Base-by-base conservation (phyloP, 2,329 filamentous ascomycete genomes). In the Ophiostoma quercus region DNA sequence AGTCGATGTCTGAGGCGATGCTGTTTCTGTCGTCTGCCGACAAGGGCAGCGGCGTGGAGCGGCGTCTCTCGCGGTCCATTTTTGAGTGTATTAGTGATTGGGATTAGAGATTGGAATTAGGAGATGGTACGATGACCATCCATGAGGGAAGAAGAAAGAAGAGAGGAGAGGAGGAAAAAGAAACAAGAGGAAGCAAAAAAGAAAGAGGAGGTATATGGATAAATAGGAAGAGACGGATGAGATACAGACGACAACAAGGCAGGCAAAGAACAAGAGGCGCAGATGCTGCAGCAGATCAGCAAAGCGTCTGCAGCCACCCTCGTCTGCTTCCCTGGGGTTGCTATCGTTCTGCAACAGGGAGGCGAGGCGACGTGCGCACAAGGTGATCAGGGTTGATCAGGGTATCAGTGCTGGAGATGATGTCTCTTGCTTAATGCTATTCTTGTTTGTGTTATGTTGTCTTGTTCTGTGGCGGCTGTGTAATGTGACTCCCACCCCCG, bases 1-100 rank as follows among this genome's bases (percentile, higher is more conserved):
- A 69, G 37, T 74, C 74, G 25, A 68, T 66, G 12, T 74, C 73
- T 5, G 72, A 72, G 11, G 68, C 69, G 25, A 71, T 70, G 19
- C 51, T 68, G 11, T 70, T 54, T 43, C 73, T 71, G 37, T 60
- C 34, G n/a, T 22, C 63, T 9, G 34, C 11, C 63, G 62, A 65
- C 29, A 65, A 9, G 16, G 71, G 70, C 41, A 69, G 67, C 54
- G 70, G 71, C n/a, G 66, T 68, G 1, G 72, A 70, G 70, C 66
- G 71, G 43, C 68, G 70, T 66, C 68, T 70, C 19, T 71, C 68
- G 3, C 47, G 54, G 14, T 71, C 39, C 72, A 71, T 72, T 25
- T 2, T 72, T 29, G 19, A 14, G 19, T 16, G 62, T 1, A 22
- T 22, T 3, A 39, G 0, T 16, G 32, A 22, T 19, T 25, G 11